Base-by-base conservation (phyloP, 2,329 filamentous ascomycete species). In the Exutisphaerella laricina region DNA sequence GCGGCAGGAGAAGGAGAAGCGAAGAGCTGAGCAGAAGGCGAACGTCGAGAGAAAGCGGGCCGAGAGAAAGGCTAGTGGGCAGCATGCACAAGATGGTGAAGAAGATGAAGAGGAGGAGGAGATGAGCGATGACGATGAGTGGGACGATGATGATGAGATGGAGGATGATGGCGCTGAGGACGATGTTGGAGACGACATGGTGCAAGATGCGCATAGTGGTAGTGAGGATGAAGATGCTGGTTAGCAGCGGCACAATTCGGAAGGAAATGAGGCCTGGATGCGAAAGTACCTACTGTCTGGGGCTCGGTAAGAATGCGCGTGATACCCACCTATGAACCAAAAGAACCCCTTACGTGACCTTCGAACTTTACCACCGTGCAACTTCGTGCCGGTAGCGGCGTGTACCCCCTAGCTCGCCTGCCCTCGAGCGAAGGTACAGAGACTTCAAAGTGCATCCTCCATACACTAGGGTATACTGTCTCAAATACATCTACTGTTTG, bases 41-140 rank as follows among this genome's bases (percentile, higher is more conserved):
- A 97, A 97, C 56, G 79, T 98, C 2, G 88, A 94, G 67, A 83
- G 76, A 68, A 97, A 96, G 71, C 79, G 76, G 65, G 79, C 82
- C 60, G 74, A 77, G 41, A 70, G 69, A 51, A 69, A 68, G 17
- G 68, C 62, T 34, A 59, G 64, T 25, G 69, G 66, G 48, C 61
- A 72, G 43, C 64, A 69, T 26, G 68, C 66, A 2, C 65, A 66
- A 5, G 65, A 68, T 12, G 60, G 45, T 34, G 50, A 46, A 14
- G 63, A 61, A 13, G 59, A 65, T 4, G 62, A 63, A 14, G 63
- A 63, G 14, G 64, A 64, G 16, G 59, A 59, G 3, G 57, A 57
- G 26, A 61, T 62, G 30, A 70, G 71, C 28, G 72, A 73, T 40
- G 73, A 75, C 60, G 71, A 75, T 51, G 74, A 75, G 48, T 72